Conservation (phyloP, 2,329 filamentous ascomycete genomes). For the Cladosporium austrohemisphaericum region DNA sequence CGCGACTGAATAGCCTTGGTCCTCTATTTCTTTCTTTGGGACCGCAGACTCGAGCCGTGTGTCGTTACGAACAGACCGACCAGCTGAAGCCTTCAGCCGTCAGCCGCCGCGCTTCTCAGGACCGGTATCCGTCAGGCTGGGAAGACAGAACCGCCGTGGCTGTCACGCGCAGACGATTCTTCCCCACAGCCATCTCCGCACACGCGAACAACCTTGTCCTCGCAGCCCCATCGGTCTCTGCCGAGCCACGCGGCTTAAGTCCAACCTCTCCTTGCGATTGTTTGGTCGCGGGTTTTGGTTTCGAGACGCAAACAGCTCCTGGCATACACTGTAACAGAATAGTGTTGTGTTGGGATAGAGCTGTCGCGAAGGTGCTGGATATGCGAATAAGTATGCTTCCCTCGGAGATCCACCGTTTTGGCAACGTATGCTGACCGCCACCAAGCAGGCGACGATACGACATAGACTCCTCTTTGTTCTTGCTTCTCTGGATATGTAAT, state of each 20-base stretch:
- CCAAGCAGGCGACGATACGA: constrained; percentile 23
- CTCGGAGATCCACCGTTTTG: constrained; percentile 1
- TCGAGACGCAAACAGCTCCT: constrained; percentile 1
- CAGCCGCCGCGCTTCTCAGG: background rate
- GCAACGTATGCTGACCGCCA: constrained; percentile 11
- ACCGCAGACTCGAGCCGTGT: no score
- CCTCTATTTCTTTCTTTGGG: constrained; percentile 4
- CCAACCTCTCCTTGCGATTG: constrained; percentile 7
- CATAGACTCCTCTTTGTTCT: constrained; percentile 21
- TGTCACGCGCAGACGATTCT: constrained; percentile 10
- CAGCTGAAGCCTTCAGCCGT: background rate
- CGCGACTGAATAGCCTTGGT: background rate
- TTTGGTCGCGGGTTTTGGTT: background rate
- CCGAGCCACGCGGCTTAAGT: constrained; percentile 13
- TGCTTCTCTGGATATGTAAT: constrained; percentile 29
- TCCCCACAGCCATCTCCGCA: constrained; percentile 15
- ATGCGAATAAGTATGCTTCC: constrained; percentile 29
- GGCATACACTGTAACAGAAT: constrained; percentile 5
- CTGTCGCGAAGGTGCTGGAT: constrained; percentile 21
- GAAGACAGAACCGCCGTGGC: constrained; percentile 9
- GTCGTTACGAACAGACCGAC: background rate
- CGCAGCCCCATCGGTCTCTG: background rate
- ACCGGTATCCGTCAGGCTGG: constrained; percentile 1
- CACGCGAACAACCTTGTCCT: constrained; percentile 12
- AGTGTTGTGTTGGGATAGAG: constrained; percentile 21